phyloP scores from a whole-genome alignment of 106 monocot species.

The Narthecium ossifragum region DNA sequence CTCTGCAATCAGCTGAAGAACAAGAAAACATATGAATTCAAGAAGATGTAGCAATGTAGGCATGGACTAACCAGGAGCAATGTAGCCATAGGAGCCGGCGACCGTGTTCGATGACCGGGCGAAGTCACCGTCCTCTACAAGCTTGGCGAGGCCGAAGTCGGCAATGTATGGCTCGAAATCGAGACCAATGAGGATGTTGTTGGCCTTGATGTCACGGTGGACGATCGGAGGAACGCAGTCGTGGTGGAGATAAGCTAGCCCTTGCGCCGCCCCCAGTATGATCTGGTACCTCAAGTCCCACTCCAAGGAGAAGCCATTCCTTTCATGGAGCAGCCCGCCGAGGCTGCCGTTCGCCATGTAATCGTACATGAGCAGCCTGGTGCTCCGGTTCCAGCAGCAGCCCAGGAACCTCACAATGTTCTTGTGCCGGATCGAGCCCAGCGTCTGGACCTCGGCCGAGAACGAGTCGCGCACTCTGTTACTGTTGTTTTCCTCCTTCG shows the following conservation, averaged over 20 bases:
- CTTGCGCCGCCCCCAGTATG: slow-evolving; percentile 81
- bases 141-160: slow-evolving; percentile 92
- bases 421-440: slow-evolving; percentile 89
- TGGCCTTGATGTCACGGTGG: slow-evolving; percentile 89
- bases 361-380: slow-evolving; percentile 82
- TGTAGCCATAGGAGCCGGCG: slow-evolving; percentile 97
- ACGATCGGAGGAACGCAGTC: slow-evolving; percentile 89
- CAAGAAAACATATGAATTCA: not conserved
- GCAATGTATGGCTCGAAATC: slow-evolving; percentile 86
- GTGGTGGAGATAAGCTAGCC: slow-evolving; percentile 85
- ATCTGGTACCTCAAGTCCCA: slow-evolving; percentile 85
- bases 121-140: slow-evolving; percentile 78
- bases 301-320: slow-evolving; percentile 48
- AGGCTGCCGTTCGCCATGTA: slow-evolving; percentile 97
- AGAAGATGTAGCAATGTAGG: not conserved
- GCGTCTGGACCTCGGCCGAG: slow-evolving; percentile 74
- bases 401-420: slow-evolving; percentile 91
- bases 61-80: slow-evolving; percentile 59
- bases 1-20: not conserved
- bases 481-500: slow-evolving; percentile 14
- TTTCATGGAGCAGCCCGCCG: slow-evolving; percentile 68
- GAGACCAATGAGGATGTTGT: slow-evolving; percentile 87
- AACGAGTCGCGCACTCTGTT: slow-evolving; percentile 62
- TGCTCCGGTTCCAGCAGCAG: slow-evolving; percentile 87
- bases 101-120: slow-evolving; percentile 67